Conservation (phyloP, 345 rosid species). For the Lagerstroemia speciosa region DNA sequence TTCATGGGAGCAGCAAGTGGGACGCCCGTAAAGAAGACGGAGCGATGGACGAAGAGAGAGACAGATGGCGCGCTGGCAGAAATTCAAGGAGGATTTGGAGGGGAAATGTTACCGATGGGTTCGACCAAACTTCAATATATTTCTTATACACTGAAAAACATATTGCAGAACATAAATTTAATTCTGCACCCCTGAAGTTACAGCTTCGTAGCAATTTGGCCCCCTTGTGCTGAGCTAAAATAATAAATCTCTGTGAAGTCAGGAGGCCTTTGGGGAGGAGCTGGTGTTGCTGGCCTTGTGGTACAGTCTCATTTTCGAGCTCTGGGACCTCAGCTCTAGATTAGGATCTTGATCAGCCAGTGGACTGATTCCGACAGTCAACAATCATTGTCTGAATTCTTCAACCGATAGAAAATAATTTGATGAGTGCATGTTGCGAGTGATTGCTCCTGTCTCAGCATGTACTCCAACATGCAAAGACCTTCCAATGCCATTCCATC, state of each 20-base stretch:
- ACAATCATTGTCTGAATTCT: no score
- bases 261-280: no score
- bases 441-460: no score
- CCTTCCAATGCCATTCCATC: no score
- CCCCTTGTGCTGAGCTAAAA: background rate
- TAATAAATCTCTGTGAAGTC: no score
- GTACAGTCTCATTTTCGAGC: background rate
- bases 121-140: no score
- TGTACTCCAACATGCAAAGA: no score
- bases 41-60: background rate
- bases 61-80: background rate
- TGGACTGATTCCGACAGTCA: no score
- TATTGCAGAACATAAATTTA: background rate
- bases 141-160: background rate
- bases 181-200: background rate
- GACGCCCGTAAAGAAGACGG: background rate
- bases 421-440: no score
- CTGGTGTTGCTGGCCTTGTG: no score
- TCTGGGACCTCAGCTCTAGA: background rate
- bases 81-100: background rate
- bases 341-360: no score
- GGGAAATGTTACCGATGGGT: background rate
- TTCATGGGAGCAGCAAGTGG: background rate
- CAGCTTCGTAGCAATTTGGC: background rate
- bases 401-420: no score